Percentiles rank a stretch among this genome's conserved stretches.
These are phyloP conservation scores for Tarenaya hassleriana DNA, from an alignment of 345 rosid genomes.

Conservation along the genomic window DNA sequence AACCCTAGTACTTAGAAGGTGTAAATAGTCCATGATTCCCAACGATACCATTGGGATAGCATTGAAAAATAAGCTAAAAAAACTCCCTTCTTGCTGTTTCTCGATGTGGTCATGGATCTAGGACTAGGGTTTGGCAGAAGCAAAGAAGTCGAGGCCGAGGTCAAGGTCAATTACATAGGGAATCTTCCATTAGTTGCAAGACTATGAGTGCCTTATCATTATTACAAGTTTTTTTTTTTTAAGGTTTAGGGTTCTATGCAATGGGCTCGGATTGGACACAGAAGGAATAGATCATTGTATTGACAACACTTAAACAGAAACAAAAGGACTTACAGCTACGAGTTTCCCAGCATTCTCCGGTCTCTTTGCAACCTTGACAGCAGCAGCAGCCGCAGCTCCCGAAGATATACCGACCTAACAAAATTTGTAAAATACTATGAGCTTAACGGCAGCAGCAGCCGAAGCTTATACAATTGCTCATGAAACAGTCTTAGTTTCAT, in stretches of 20 bases:
- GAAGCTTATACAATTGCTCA: too few species aligned
- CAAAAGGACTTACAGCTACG: slow-evolving; percentile 40
- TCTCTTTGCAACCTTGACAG: slow-evolving; percentile 39
- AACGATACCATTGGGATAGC: too few species aligned
- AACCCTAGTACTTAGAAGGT: too few species aligned
- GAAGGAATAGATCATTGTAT: neutral
- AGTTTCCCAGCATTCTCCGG: slow-evolving; percentile 51
- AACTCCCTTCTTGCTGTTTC: too few species aligned
- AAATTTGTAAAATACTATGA: neutral
- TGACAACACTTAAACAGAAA: neutral
- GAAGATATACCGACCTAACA: slow-evolving; percentile 45
- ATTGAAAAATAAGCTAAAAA: too few species aligned
- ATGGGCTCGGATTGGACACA: neutral
- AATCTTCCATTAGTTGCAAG: neutral
- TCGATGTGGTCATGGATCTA: neutral
- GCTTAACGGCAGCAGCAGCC: too few species aligned
- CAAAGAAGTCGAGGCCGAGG: neutral
- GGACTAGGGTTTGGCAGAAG: neutral
- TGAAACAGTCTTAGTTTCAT: too few species aligned
- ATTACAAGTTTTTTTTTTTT: neutral
- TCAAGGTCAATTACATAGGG: neutral
- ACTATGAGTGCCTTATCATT: neutral
- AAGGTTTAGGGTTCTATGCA: neutral
- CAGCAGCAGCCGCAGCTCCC: slow-evolving; percentile 49
- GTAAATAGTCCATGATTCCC: too few species aligned